These are phyloP conservation scores for Pichia sp. DNA, from an alignment of 1,139 yeast species.

Conservation along the genomic window DNA sequence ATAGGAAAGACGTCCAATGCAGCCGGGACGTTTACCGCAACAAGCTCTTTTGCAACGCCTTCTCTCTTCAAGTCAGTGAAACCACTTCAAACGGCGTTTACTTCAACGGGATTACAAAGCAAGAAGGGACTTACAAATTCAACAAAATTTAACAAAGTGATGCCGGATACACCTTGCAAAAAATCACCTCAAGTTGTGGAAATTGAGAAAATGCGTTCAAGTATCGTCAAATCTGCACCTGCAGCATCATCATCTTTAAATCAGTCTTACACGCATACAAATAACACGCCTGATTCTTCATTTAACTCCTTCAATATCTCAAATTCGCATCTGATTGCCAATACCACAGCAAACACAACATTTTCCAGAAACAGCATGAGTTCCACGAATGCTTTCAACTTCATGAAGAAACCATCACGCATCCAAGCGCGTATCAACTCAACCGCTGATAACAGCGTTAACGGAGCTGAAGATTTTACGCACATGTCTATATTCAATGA, in stretches of 20 bases:
- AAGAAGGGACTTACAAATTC: conserved; percentile 43
- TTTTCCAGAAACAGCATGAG: neutral
- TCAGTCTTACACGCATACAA: neutral
- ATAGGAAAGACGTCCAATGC: no score
- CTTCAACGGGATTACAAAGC: conserved; percentile 67
- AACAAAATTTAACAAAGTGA: conserved; percentile 14
- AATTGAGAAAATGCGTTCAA: conserved; percentile 12
- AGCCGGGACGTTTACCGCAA: no score
- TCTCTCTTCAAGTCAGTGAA: conserved; percentile 64
- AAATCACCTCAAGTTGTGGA: conserved; percentile 36
- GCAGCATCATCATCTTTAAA: conserved; percentile 2
- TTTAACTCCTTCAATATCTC: neutral
- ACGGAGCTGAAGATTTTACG: conserved; percentile 31
- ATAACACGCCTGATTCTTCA: neutral
- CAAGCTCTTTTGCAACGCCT: conserved; percentile 23
- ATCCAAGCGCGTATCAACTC: no score
- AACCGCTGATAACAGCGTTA: no score
- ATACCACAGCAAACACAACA: neutral
- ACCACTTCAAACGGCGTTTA: conserved; percentile 81
- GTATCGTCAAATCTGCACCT: conserved; percentile 15
- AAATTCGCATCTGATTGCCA: neutral
- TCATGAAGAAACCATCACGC: no score
- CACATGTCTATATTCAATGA: conserved; percentile 18
- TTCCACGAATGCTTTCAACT: no score
- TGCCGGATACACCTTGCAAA: conserved; percentile 83